Conservation (phyloP, 768 basidiomycete genomes). For the Rossbeevera mucosa region DNA sequence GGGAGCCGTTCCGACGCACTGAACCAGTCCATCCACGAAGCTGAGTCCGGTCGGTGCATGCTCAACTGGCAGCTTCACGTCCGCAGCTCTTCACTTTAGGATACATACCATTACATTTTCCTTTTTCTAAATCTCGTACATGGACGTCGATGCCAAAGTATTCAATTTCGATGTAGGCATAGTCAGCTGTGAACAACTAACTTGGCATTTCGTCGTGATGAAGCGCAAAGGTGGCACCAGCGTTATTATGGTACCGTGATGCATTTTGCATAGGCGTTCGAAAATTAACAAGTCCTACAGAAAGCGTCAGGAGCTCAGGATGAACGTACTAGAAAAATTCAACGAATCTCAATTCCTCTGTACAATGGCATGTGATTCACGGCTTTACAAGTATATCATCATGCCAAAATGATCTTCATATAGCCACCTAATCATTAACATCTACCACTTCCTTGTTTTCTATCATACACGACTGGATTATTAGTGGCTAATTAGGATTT, state of each 20-base stretch:
- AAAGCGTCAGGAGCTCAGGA: too few relatives aligned
- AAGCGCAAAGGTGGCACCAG: too few relatives aligned
- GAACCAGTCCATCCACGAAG: neutral
- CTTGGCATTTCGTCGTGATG: neutral
- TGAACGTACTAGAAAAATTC: too few relatives aligned
- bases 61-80: neutral
- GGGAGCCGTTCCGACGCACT: slow-evolving; percentile 51
- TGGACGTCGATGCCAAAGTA: neutral
- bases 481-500: too few relatives aligned
- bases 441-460: neutral
- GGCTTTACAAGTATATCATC: neutral
- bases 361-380: neutral
- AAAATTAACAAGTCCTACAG: neutral
- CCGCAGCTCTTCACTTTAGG: neutral
- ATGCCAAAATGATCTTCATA: neutral
- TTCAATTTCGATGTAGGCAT: neutral
- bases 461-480: too few relatives aligned
- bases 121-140: neutral
- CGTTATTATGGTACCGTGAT: too few relatives aligned
- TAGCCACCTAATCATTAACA: neutral
- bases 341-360: neutral
- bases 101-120: neutral
- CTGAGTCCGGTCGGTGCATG: neutral
- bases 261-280: neutral
- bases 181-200: neutral